Percentiles rank a stretch among this genome's conserved stretches.
Conservation (phyloP, 2,329 filamentous ascomycete species). For the Fusarium illudens region DNA sequence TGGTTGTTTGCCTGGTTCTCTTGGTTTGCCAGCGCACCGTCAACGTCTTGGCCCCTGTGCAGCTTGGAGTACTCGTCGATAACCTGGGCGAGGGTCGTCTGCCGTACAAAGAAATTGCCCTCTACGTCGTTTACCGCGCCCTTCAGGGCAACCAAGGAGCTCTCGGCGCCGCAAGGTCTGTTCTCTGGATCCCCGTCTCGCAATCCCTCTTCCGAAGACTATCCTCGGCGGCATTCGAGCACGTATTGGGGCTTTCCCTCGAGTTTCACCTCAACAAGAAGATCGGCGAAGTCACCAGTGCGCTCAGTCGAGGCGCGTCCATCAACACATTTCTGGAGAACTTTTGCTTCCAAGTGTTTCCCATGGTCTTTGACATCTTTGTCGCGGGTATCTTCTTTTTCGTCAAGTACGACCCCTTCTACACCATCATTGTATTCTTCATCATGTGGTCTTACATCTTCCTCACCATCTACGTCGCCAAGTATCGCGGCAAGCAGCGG, state of each 20-base stretch:
- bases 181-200: constrained; percentile 59
- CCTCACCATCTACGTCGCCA: constrained; percentile 60
- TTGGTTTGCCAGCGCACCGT: constrained; percentile 54
- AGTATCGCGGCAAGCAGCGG: constrained; percentile 54
- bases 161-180: constrained; percentile 52
- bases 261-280: constrained; percentile 62
- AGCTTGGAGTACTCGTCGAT: constrained; percentile 54
- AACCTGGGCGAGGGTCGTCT: constrained; percentile 51
- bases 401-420: constrained; percentile 56
- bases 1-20: constrained; percentile 52
- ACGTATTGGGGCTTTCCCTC: constrained; percentile 56
- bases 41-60: constrained; percentile 54
- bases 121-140: constrained; percentile 55
- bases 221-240: constrained; percentile 56
- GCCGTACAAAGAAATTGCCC: constrained; percentile 52
- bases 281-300: constrained; percentile 61
- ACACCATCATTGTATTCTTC: constrained; percentile 57
- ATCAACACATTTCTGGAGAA: constrained; percentile 60
- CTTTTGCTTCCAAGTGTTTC: constrained; percentile 59
- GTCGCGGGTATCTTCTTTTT: constrained; percentile 59
- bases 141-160: constrained; percentile 57
- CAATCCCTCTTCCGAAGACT: constrained; percentile 55
- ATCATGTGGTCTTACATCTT: constrained; percentile 61
- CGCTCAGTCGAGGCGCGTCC: constrained; percentile 56
- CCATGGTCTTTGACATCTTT: constrained; percentile 59